These are phyloP conservation scores for Centaurea solstitialis DNA, from an alignment of 129 eudicot genomes.

Conservation along the genomic window DNA sequence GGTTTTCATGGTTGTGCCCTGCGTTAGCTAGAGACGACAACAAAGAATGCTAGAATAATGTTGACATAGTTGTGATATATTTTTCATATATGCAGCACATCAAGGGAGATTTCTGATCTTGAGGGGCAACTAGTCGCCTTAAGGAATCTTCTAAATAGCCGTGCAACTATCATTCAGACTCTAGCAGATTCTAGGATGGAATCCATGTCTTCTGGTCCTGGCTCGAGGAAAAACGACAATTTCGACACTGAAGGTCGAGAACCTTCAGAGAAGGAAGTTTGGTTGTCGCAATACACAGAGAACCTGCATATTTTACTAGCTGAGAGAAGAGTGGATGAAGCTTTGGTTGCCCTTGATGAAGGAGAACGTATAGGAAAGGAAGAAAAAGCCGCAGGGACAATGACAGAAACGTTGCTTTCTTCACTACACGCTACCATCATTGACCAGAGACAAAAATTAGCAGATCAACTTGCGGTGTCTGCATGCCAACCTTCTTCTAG, in stretches of 20 bases:
- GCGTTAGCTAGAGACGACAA: neutral
- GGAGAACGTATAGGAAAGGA: slow-evolving; percentile 65
- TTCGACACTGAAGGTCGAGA: slow-evolving; percentile 45
- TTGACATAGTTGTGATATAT: neutral
- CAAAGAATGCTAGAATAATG: neutral
- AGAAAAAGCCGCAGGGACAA: slow-evolving; percentile 26
- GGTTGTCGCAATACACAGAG: slow-evolving; percentile 72
- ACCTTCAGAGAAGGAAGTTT: slow-evolving; percentile 56
- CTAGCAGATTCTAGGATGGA: slow-evolving; percentile 64
- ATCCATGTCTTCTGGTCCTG: slow-evolving; percentile 44
- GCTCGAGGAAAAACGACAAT: slow-evolving; percentile 34
- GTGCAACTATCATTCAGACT: slow-evolving; percentile 63
- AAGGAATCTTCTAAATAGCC: slow-evolving; percentile 66
- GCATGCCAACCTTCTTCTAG: slow-evolving; percentile 76
- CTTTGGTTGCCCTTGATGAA: slow-evolving; percentile 66
- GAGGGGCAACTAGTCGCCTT: slow-evolving; percentile 89
- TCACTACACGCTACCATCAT: slow-evolving; percentile 56
- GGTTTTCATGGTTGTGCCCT: slow-evolving; percentile 1
- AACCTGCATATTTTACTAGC: slow-evolving; percentile 71
- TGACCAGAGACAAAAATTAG: slow-evolving; percentile 61
- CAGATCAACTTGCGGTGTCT: slow-evolving; percentile 80
- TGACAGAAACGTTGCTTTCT: slow-evolving; percentile 35
- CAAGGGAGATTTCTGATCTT: slow-evolving; percentile 90
- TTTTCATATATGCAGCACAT: slow-evolving; percentile 54
- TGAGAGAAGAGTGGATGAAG: slow-evolving; percentile 80